These are phyloP conservation scores for Nemania sp. DNA, from an alignment of 2,329 filamentous ascomycete species.

Conservation along the genomic window DNA sequence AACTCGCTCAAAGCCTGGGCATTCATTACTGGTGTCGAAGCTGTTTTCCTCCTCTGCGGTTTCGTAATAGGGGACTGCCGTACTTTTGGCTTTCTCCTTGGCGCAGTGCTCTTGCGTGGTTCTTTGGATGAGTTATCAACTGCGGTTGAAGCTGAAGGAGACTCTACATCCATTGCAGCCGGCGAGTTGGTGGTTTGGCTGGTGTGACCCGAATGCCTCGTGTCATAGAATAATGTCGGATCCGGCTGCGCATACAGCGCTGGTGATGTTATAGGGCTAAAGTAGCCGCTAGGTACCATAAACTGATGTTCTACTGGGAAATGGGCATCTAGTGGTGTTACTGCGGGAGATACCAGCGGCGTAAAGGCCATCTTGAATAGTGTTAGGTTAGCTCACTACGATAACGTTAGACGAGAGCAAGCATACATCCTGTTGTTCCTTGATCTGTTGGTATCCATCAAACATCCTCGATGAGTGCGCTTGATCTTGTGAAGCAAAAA, in stretches of 20 bases:
- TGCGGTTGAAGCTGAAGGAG: constrained; percentile 53
- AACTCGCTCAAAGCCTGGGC: constrained; percentile 68
- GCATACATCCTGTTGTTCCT: constrained; percentile 76
- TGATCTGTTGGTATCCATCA: constrained; percentile 74
- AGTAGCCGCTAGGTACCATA: constrained; percentile 77
- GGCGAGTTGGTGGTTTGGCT: constrained; percentile 64
- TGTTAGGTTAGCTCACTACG: constrained; percentile 49
- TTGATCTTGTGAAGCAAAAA: constrained; percentile 69
- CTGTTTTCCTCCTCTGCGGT: constrained; percentile 67
- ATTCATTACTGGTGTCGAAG: constrained; percentile 66
- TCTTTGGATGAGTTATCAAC: constrained; percentile 65
- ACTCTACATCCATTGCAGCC: constrained; percentile 68
- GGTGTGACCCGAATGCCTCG: constrained; percentile 55
- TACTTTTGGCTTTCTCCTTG: constrained; percentile 67
- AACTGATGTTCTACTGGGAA: constrained; percentile 72
- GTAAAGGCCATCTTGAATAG: constrained; percentile 76
- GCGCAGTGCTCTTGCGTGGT: constrained; percentile 62
- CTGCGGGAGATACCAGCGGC: constrained; percentile 84
- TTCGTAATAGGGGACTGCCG: constrained; percentile 81
- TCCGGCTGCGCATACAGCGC: constrained; percentile 80
- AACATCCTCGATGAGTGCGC: constrained; percentile 70
- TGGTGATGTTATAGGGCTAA: constrained; percentile 85
- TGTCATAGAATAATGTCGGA: constrained; percentile 58
- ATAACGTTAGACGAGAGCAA: constrained; percentile 23
- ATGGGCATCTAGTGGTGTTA: constrained; percentile 80